Conservation (phyloP, 2,329 filamentous ascomycete genomes). For the Drechslerella stenobrocha region DNA sequence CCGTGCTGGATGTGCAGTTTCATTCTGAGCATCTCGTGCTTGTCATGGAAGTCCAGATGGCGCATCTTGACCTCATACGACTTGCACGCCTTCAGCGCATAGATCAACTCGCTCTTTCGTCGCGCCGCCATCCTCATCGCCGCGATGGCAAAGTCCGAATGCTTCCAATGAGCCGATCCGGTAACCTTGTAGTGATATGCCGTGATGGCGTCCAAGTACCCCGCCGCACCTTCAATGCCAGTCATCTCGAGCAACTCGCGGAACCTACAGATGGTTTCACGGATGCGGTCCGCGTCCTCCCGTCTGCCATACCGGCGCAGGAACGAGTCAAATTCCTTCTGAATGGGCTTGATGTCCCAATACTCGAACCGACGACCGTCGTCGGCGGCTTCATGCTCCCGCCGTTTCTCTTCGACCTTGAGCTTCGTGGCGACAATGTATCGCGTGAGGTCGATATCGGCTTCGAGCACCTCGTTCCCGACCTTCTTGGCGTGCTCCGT, state of each 20-base stretch:
- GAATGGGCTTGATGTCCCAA: constrained; percentile 6
- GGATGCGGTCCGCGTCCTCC: constrained; percentile 24
- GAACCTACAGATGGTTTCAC: constrained; percentile 4
- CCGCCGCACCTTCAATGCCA: not conserved
- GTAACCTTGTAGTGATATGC: constrained; percentile 25
- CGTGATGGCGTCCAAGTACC: not conserved
- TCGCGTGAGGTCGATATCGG: constrained; percentile 9
- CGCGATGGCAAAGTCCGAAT: constrained; percentile 10
- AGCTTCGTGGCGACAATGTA: constrained; percentile 13
- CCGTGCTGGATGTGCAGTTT: constrained; percentile 9
- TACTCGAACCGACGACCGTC: constrained; percentile 3
- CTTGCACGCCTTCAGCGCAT: constrained; percentile 3
- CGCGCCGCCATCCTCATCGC: not conserved
- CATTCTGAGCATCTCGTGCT: constrained; percentile 4
- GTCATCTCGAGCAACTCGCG: constrained; percentile 8
- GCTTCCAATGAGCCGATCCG: constrained; percentile 5
- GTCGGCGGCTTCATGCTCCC: not conserved
- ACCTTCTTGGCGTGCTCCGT: constrained; percentile 2
- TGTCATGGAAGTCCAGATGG: not conserved
- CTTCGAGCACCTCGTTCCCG: constrained; percentile 17
- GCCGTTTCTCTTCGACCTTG: constrained; percentile 2
- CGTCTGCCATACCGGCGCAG: constrained; percentile 1
- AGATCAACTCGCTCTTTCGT: constrained; percentile 4
- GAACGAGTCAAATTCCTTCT: constrained; percentile 2
- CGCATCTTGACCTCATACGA: not conserved